These are phyloP conservation scores for Ustilago bromivora DNA, from an alignment of 1,284 basidiomycete genomes.

Conservation along the genomic window DNA sequence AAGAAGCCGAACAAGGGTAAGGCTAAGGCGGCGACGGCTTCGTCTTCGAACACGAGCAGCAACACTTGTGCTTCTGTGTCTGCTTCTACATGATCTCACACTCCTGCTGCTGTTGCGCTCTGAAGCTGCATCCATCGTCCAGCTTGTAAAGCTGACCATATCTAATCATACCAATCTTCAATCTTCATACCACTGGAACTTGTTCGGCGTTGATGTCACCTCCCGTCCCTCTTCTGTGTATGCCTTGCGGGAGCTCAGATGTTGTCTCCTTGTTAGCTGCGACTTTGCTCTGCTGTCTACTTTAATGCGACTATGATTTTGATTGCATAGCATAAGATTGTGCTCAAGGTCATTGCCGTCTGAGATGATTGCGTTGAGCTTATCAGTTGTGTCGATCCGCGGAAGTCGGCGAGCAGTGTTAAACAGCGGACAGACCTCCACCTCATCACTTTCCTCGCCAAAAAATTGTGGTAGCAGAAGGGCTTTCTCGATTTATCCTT, in stretches of 20 bases:
- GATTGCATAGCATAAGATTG: no score
- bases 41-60: neutral
- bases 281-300: no score
- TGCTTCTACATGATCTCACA: slow-evolving; percentile 21
- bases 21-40: slow-evolving; percentile 14
- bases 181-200: neutral
- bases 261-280: no score
- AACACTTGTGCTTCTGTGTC: slow-evolving; percentile 18
- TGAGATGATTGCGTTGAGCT: neutral
- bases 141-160: neutral
- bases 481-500: slow-evolving; percentile 5
- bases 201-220: no score
- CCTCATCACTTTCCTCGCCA: slow-evolving; percentile 14
- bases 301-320: no score
- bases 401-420: neutral
- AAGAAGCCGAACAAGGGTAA: slow-evolving; percentile 48
- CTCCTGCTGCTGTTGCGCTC: neutral
- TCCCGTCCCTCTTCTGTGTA: no score
- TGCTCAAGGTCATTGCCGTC: no score
- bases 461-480: slow-evolving; percentile 11
- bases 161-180: neutral
- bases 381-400: slow-evolving; percentile 7
- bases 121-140: neutral
- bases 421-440: slow-evolving; percentile 10
- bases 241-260: no score